Evolutionary conservation across 768 basidiomycete species (phyloP).

Genomic region (Russula brevipes): DNA sequence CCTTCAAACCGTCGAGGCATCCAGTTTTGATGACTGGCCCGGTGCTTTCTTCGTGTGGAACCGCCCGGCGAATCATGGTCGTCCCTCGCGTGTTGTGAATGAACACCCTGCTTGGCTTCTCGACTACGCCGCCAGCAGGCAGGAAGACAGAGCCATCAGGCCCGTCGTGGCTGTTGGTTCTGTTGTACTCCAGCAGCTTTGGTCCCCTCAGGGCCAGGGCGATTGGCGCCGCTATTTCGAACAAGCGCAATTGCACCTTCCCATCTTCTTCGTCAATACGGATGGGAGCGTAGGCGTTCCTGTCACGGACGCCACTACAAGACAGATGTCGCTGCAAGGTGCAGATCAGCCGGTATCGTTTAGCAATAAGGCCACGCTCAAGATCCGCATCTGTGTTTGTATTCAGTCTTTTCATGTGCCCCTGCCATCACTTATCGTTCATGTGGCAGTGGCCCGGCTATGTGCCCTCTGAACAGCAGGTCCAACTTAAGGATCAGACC

Average conservation of each 20-base stretch:
- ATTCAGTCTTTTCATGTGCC: neutral
- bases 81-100: neutral
- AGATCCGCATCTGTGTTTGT: slow-evolving; percentile 15
- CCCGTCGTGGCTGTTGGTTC: slow-evolving; percentile 2
- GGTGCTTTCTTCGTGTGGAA: slow-evolving; percentile 4
- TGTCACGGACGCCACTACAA: slow-evolving; percentile 4
- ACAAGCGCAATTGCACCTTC: slow-evolving; percentile 7
- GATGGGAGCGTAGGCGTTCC: slow-evolving; percentile 16
- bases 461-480: slow-evolving; percentile 4
- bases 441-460: slow-evolving; percentile 20
- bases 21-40: neutral
- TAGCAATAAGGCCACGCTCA: neutral
- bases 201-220: slow-evolving; percentile 14
- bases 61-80: neutral
- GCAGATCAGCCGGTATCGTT: neutral
- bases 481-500: slow-evolving; percentile 16
- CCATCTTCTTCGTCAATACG: slow-evolving; percentile 14
- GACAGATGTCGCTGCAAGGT: neutral
- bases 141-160: too few species aligned
- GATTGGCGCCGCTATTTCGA: slow-evolving; percentile 16
- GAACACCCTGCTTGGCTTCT: slow-evolving; percentile 10
- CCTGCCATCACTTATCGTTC: neutral
- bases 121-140: neutral
- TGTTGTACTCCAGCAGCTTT: slow-evolving; percentile 20
- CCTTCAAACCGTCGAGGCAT: neutral